Percentiles rank a stretch among this genome's conserved stretches.
Conservation (phyloP, 345 rosid species). For the Citrus australasica region DNA sequence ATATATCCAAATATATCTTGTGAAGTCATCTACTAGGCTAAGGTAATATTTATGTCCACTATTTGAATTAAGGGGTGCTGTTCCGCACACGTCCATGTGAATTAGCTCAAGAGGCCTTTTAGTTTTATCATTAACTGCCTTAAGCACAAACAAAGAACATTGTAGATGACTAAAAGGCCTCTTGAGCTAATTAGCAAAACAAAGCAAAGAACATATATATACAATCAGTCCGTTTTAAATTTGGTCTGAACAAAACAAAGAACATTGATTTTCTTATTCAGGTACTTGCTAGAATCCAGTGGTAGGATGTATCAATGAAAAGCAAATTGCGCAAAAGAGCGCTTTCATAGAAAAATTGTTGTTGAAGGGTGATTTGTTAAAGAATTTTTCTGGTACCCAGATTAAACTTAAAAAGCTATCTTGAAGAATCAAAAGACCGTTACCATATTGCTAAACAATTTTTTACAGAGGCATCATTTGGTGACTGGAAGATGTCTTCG, state of each 20-base stretch:
- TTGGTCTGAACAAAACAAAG: no score
- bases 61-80: background rate
- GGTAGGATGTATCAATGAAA: background rate
- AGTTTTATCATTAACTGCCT: background rate
- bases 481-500: slow-evolving; percentile 8
- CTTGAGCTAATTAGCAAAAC: no score
- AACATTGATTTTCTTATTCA: no score
- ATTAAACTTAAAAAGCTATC: background rate
- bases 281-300: no score
- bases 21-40: background rate
- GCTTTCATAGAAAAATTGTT: background rate
- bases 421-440: slow-evolving; percentile 2
- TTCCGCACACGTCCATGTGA: background rate
- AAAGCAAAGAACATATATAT: no score
- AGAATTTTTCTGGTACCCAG: slow-evolving; percentile 11
- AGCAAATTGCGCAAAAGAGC: background rate
- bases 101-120: background rate
- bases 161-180: no score
- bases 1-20: background rate
- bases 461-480: slow-evolving; percentile 2
- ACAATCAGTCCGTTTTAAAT: no score
- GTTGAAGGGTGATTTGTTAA: background rate
- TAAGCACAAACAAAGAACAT: no score
- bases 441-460: slow-evolving; percentile 15
- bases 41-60: background rate